These are phyloP conservation scores for Fusarium sp. DNA, from an alignment of 2,329 filamentous ascomycete genomes.

Conservation along the genomic window DNA sequence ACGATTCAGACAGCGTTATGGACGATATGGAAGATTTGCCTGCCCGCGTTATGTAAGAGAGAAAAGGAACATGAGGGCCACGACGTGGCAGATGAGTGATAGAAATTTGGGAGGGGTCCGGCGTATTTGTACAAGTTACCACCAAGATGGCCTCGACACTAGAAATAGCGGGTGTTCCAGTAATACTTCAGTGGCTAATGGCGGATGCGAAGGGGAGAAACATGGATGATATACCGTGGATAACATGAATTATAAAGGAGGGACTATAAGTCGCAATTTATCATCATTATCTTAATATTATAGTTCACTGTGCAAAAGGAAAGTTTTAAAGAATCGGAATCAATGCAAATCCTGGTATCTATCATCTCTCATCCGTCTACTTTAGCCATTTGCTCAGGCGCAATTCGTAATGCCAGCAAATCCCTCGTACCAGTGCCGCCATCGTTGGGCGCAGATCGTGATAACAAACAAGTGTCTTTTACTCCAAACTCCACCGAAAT, in stretches of 20 bases:
- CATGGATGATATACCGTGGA: neutral
- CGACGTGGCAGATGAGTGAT: neutral
- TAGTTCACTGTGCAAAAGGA: neutral
- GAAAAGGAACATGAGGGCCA: neutral
- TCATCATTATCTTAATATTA: neutral
- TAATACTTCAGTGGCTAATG: constrained; percentile 1
- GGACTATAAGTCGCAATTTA: neutral
- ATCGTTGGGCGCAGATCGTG: neutral
- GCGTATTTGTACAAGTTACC: constrained; percentile 16
- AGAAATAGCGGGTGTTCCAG: constrained; percentile 24
- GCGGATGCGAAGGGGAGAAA: neutral
- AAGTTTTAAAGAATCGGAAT: neutral
- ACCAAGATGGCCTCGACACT: constrained; percentile 10
- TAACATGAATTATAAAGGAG: constrained; percentile 6
- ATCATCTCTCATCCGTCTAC: constrained; percentile 27
- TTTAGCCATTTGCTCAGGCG: constrained; percentile 6
- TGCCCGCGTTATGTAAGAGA: constrained; percentile 38
- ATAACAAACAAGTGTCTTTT: constrained; percentile 14
- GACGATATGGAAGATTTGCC: constrained; percentile 58
- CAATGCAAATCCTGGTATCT: constrained; percentile 14
- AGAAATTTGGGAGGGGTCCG: neutral
- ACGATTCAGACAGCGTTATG: constrained; percentile 50
- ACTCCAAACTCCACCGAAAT: constrained; percentile 19
- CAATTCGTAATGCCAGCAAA: neutral
- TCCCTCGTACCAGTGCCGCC: neutral